Conservation (phyloP, 225 moss, liverwort and hornwort genomes). For the Marchantia polymorpha region DNA sequence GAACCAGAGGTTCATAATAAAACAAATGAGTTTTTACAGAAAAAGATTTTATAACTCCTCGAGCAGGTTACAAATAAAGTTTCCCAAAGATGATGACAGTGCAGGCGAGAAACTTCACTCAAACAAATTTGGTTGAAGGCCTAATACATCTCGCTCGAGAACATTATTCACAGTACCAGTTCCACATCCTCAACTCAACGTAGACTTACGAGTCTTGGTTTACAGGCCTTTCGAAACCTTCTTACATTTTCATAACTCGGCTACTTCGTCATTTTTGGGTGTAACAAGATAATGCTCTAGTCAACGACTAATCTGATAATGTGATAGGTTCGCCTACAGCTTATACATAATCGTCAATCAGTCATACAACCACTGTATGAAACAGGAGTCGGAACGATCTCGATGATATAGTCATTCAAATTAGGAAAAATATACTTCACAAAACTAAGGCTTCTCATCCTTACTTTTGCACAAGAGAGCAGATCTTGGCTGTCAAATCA, state of each 20-base stretch:
- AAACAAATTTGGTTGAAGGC: no score
- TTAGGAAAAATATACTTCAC: no score
- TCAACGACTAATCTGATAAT: no score
- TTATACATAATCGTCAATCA: no score
- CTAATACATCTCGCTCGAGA: background rate
- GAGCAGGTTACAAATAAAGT: no score
- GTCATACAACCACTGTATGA: background rate
- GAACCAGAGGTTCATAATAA: background rate
- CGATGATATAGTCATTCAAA: background rate
- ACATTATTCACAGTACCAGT: background rate
- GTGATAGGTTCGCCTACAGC: no score
- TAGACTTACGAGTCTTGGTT: background rate
- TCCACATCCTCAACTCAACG: background rate
- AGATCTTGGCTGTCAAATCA: slow-evolving; percentile 78
- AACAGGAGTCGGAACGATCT: background rate
- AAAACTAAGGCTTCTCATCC: background rate
- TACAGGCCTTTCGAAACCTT: background rate
- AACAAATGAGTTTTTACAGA: background rate
- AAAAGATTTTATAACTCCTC: no score
- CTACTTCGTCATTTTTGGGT: background rate
- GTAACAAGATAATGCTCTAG: background rate
- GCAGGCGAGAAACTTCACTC: background rate
- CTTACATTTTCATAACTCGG: background rate
- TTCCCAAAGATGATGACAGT: background rate
- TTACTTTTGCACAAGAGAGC: slow-evolving; percentile 82